Evolutionary conservation across 306 rosid species (phyloP).

Genomic region (Echinosophora koreensis): DNA sequence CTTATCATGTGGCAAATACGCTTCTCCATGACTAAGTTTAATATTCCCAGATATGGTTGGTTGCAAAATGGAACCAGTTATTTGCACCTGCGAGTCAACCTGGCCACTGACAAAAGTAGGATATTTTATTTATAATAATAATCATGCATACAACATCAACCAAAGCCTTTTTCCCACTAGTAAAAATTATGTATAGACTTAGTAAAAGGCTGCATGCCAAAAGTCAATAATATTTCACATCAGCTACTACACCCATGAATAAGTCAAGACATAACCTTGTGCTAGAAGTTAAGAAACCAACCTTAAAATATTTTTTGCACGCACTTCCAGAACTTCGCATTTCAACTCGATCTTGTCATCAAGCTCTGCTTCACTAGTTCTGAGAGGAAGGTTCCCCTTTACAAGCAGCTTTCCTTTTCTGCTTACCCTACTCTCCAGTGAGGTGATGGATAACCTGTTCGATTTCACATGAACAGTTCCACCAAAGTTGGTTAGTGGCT

Average conservation of each 20-base stretch:
- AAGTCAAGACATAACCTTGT: slow-evolving; percentile 27
- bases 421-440: slow-evolving; percentile 88
- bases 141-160: not conserved
- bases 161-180: too few species aligned
- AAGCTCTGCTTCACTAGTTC: slow-evolving; percentile 76
- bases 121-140: slow-evolving; percentile 36
- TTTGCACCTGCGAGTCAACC: slow-evolving; percentile 91
- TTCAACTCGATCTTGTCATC: slow-evolving; percentile 86
- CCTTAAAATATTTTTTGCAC: slow-evolving; percentile 82
- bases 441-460: slow-evolving; percentile 81
- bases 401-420: slow-evolving; percentile 83
- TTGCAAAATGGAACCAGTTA: slow-evolving; percentile 91
- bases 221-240: slow-evolving; percentile 22
- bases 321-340: slow-evolving; percentile 90
- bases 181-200: slow-evolving; percentile 27
- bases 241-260: slow-evolving; percentile 19
- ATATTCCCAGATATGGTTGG: slow-evolving; percentile 87
- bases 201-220: slow-evolving; percentile 26
- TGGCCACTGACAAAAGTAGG: slow-evolving; percentile 74
- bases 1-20: slow-evolving; percentile 89
- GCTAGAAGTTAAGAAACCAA: slow-evolving; percentile 45
- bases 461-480: slow-evolving; percentile 87
- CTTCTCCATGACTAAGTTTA: slow-evolving; percentile 93
- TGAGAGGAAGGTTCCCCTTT: slow-evolving; percentile 95
- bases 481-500: slow-evolving; percentile 82